Evolutionary conservation across 768 basidiomycete genomes (phyloP).

Genomic region (Panaeolus cyanescens): DNA sequence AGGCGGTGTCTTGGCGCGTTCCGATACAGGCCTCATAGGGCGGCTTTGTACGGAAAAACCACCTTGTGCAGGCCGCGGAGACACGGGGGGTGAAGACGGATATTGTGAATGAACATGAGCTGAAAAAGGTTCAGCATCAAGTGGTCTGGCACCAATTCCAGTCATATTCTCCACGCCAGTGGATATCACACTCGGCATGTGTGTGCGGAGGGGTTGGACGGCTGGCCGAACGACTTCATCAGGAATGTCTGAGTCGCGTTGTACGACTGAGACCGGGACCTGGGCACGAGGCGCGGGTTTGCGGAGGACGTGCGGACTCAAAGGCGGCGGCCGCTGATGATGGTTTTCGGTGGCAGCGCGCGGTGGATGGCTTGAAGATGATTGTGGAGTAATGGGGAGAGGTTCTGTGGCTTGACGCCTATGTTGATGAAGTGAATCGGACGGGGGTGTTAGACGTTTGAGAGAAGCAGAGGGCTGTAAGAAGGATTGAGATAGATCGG

Average conservation of each 20-base stretch:
- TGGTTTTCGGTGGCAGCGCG: constrained; percentile 19
- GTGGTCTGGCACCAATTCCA: constrained; percentile 52
- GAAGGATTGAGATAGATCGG: constrained; percentile 22
- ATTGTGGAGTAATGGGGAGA: constrained; percentile 11
- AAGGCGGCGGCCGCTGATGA: constrained; percentile 17
- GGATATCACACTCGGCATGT: constrained; percentile 57
- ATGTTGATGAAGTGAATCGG: constrained; percentile 28
- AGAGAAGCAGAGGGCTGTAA: constrained; percentile 1
- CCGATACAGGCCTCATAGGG: constrained; percentile 32
- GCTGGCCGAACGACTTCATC: constrained; percentile 11
- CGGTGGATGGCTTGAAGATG: constrained; percentile 14
- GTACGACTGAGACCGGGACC: constrained; percentile 61
- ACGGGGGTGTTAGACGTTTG: constrained; percentile 6
- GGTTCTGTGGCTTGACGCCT: constrained; percentile 39
- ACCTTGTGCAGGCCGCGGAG: constrained; percentile 20
- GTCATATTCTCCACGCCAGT: constrained; percentile 63
- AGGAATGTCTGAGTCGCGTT: constrained; percentile 31
- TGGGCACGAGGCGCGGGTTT: constrained; percentile 68
- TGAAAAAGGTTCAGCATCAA: constrained; percentile 32
- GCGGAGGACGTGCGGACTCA: constrained; percentile 41
- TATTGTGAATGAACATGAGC: constrained; percentile 13
- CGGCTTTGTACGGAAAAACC: constrained; percentile 22
- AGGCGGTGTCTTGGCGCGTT: constrained; percentile 40
- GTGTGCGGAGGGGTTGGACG: constrained; percentile 28
- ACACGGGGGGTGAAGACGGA: neutral